Evolutionary conservation across 352 stramenopile species (phyloP).

Genomic region (Globisporangium carolinianum): DNA sequence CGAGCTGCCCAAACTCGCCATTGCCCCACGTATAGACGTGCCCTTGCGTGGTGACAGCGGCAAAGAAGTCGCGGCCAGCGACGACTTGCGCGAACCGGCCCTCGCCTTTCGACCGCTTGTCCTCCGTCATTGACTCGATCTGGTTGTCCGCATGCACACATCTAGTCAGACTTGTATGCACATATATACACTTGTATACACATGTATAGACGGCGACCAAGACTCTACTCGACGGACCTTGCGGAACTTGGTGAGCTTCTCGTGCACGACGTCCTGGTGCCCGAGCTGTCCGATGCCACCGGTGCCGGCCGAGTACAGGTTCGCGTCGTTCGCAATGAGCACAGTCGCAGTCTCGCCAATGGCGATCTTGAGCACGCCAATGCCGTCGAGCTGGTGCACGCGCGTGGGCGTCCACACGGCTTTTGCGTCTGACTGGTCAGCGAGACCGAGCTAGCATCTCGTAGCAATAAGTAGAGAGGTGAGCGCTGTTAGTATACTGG

Average conservation of each 20-base stretch:
- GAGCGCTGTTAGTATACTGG: neutral
- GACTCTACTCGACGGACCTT: conserved; percentile 24
- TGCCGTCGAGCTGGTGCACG: conserved; percentile 47
- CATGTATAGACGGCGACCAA: too few relatives aligned
- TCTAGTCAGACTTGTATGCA: too few relatives aligned
- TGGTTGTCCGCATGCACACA: conserved; percentile 7
- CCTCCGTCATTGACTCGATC: conserved; percentile 60
- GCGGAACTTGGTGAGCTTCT: conserved; percentile 73
- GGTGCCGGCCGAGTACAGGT: conserved; percentile 71
- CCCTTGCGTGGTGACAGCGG: conserved; percentile 46
- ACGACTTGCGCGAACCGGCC: conserved; percentile 46
- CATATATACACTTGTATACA: too few relatives aligned
- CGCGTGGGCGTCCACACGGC: conserved; percentile 51
- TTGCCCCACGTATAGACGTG: conserved; percentile 81
- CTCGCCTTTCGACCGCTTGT: conserved; percentile 73
- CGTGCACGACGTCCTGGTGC: conserved; percentile 70
- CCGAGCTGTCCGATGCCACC: conserved; percentile 54
- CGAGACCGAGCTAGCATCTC: conserved; percentile 33
- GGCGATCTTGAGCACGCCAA: conserved; percentile 60
- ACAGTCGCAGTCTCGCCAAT: conserved; percentile 57
- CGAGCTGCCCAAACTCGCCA: conserved; percentile 66
- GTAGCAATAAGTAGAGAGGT: conserved; percentile 1
- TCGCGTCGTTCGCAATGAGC: conserved; percentile 58
- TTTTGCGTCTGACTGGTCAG: conserved; percentile 31
- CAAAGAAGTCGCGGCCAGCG: conserved; percentile 51